Evolutionary conservation across 345 rosid genomes (phyloP), one percentile per base, ranked within the genome.

Genomic region (Cochlearia excelsa): DNA sequence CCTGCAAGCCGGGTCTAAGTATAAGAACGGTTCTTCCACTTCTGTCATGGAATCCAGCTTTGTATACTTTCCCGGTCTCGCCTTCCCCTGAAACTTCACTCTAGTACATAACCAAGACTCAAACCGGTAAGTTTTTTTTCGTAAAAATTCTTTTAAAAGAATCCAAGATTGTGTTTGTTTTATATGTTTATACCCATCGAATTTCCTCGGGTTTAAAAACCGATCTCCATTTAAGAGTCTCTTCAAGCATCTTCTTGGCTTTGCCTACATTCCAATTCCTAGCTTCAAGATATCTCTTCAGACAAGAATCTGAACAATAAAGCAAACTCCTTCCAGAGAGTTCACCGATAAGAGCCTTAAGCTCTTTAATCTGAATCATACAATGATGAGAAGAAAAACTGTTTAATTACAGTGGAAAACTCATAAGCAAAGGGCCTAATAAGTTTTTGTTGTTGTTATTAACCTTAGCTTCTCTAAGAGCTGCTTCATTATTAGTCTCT

Each of bases 1-100:
- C 97, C 96, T 90, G 98, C 75, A 72, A 75, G 59, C 86, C 99
- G 5, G 95, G 99, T 69, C 95, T 81, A 67, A 93, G 41, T 51
- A 93, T 93, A 61, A 93, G 94, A 67, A 89, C 97, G 1, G 83
- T 73, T 74, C 95, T 79, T 53, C 94, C 95, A 48, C 78, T 59
- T 46, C 95, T 79, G 65, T 93, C 99, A 61, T 73, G 95, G 77
- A 93, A 93, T 63, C 78, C 77, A 57, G 97, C 99, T 72, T 86
- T 78, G 75, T 75, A 89, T 8, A 82, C 66, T 74, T 93, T 93
- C 30, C 99, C 99, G 10, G 99, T 93, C 74, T 83, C 97, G 30
- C 99, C 88, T 81, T 93, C 97, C 33, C 53, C 70, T 40, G 93
- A 81, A 74, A 93, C 83, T 71, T 93, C 82, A 61, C 59, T 59